Conservation (phyloP, 371 early-diverging fungal species). For the Mucor circinelloides region DNA sequence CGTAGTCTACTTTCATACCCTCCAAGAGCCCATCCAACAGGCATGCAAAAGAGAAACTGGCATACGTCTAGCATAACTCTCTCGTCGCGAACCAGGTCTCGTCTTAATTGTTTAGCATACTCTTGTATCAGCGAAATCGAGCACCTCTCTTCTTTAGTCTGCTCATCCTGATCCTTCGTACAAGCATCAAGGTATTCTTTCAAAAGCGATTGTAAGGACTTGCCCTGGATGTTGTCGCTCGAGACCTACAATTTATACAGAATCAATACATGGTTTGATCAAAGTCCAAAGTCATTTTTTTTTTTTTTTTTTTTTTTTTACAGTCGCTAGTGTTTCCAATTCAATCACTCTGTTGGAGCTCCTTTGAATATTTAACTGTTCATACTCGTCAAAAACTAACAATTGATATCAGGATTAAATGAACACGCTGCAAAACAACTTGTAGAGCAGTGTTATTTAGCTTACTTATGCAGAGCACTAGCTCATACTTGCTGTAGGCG, state of each 20-base stretch:
- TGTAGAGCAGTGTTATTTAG: not conserved
- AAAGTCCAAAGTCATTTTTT: no score
- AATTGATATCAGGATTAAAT: not conserved
- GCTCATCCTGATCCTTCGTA: not conserved
- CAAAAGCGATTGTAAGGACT: not conserved
- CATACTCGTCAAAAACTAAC: not conserved
- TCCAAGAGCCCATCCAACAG: not conserved
- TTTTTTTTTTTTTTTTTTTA: not conserved
- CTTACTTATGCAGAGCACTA: not conserved
- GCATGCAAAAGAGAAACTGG: not conserved
- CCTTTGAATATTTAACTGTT: not conserved
- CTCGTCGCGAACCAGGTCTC: not conserved
- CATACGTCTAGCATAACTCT: not conserved
- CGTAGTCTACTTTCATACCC: not conserved
- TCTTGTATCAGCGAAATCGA: not conserved
- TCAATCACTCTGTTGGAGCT: not conserved
- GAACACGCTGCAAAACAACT: not conserved
- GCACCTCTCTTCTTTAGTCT: not conserved
- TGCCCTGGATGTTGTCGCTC: not conserved
- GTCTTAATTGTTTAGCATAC: not conserved
- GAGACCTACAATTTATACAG: not conserved
- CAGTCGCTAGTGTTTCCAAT: not conserved
- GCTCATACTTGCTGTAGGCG: not conserved
- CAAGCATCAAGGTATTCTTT: not conserved
- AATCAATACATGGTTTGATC: no score